Conservation (phyloP, 345 rosid species). For the Odontarrhena argentea region DNA sequence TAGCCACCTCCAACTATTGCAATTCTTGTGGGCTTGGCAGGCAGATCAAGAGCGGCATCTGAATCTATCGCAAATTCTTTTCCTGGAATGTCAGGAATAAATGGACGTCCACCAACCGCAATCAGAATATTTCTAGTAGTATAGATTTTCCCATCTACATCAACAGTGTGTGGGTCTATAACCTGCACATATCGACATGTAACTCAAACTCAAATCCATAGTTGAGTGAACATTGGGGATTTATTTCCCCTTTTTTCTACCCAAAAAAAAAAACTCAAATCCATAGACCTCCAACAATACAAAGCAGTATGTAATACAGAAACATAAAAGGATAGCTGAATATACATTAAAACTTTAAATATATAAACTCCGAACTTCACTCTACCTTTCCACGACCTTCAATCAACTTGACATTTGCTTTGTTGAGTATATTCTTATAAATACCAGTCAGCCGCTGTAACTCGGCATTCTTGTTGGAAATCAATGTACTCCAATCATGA, state of each 20-base stretch:
- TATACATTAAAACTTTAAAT: background rate
- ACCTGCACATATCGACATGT: constrained; percentile 46
- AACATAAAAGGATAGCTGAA: background rate
- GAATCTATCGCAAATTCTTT: constrained; percentile 84
- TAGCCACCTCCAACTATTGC: constrained; percentile 96
- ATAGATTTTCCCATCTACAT: constrained; percentile 80
- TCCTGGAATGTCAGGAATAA: constrained; percentile 89
- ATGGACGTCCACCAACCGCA: constrained; percentile 91
- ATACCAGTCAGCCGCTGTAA: constrained; percentile 85
- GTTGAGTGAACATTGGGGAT: no score
- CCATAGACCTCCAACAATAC: constrained; percentile 2
- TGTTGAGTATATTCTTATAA: constrained; percentile 71
- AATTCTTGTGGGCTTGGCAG: constrained; percentile 73
- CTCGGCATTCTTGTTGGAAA: constrained; percentile 94
- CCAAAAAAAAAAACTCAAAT: constrained; percentile 36
- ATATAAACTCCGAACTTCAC: constrained; percentile 3
- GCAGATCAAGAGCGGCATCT: constrained; percentile 96
- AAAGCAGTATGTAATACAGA: background rate
- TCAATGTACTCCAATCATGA: constrained; percentile 93
- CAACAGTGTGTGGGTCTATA: constrained; percentile 82
- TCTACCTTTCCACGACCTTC: constrained; percentile 98
- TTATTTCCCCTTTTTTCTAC: no score
- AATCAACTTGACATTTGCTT: constrained; percentile 70
- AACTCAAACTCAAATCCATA: constrained; percentile 26
- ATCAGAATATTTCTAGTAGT: constrained; percentile 75